Evolutionary conservation across 2,329 filamentous ascomycete species (phyloP).

Genomic region (Hypocreales sp.): DNA sequence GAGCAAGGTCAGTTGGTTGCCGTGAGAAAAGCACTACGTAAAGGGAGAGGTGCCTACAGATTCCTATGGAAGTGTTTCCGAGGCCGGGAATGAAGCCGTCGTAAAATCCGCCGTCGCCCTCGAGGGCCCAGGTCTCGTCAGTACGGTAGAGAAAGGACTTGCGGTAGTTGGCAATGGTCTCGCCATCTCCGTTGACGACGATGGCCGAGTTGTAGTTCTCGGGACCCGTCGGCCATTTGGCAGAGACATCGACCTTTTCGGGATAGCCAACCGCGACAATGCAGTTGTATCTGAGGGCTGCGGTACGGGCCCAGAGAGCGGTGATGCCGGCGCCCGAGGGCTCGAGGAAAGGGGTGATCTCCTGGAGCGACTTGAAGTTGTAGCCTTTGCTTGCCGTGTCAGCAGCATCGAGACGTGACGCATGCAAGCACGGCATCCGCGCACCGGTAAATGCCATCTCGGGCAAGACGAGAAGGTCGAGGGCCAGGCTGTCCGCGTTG

Average conservation of each 20-base stretch:
- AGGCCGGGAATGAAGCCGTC: constrained; percentile 27
- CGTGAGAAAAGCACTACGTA: neutral
- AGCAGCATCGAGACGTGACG: neutral
- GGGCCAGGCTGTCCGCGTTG: constrained; percentile 40
- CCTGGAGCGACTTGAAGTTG: constrained; percentile 55
- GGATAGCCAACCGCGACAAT: constrained; percentile 60
- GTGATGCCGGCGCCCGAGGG: constrained; percentile 47
- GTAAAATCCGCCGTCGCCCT: constrained; percentile 36
- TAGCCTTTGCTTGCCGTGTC: constrained; percentile 37
- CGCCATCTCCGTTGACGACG: constrained; percentile 40
- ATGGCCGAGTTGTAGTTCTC: constrained; percentile 41
- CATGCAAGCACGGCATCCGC: constrained; percentile 4
- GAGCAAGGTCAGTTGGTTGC: neutral
- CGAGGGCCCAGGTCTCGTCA: constrained; percentile 46
- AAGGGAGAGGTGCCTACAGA: constrained; percentile 23
- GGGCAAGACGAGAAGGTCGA: constrained; percentile 60
- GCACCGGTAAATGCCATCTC: constrained; percentile 63
- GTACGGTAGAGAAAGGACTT: constrained; percentile 44
- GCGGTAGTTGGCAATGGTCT: constrained; percentile 44
- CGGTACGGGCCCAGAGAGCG: constrained; percentile 54
- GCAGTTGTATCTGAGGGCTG: constrained; percentile 51
- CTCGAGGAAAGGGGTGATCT: constrained; percentile 57
- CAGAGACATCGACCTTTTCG: constrained; percentile 41
- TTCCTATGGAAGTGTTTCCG: constrained; percentile 39
- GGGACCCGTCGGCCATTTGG: constrained; percentile 32